Conservation (phyloP, 1,139 yeast genomes). For the Yamadazyma mexicana region DNA sequence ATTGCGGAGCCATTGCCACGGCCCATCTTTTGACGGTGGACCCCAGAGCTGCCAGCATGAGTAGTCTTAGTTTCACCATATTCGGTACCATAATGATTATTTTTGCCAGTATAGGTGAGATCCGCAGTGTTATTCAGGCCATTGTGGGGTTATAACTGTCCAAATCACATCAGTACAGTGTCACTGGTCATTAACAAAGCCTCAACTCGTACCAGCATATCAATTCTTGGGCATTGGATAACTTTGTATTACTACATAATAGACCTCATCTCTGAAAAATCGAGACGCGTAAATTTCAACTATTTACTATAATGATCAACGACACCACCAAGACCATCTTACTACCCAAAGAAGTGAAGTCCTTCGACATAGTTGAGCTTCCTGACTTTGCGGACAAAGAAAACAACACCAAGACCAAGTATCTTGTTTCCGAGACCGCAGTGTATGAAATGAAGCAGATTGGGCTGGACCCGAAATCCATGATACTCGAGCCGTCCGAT, state of each 20-base stretch:
- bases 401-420: slow-evolving; percentile 18
- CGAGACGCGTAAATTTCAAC: slow-evolving; percentile 3
- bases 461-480: slow-evolving; percentile 34
- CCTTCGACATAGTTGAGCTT: slow-evolving; percentile 22
- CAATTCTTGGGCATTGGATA: no score
- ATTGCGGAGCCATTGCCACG: slow-evolving; percentile 82
- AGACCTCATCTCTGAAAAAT: slow-evolving; percentile 1
- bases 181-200: no score
- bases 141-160: slow-evolving; percentile 23
- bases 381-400: slow-evolving; percentile 23
- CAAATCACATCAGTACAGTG: neutral
- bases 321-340: slow-evolving; percentile 16
- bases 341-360: slow-evolving; percentile 18
- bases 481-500: slow-evolving; percentile 28
- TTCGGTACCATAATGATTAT: slow-evolving; percentile 76
- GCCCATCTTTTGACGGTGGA: slow-evolving; percentile 69
- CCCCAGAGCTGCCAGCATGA: slow-evolving; percentile 80
- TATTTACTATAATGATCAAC: slow-evolving; percentile 1
- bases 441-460: slow-evolving; percentile 37
- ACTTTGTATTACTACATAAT: no score
- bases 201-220: no score
- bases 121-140: slow-evolving; percentile 26
- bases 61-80: slow-evolving; percentile 66
- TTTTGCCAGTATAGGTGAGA: slow-evolving; percentile 55
- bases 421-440: slow-evolving; percentile 13